Conservation (phyloP, 2,329 filamentous ascomycete genomes). For the Xylariaceae sp. region DNA sequence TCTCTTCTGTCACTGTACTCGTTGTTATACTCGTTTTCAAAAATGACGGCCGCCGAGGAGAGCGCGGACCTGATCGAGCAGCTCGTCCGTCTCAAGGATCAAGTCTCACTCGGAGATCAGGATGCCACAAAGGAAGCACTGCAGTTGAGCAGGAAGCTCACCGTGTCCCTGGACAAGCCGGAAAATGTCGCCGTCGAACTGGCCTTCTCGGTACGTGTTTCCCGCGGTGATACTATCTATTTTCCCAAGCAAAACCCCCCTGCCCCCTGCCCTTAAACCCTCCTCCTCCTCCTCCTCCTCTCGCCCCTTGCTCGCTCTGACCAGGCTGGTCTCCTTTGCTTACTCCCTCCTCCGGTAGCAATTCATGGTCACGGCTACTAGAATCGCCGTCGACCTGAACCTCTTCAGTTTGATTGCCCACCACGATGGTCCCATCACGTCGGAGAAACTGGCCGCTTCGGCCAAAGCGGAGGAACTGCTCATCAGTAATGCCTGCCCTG, state of each 20-base stretch:
- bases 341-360: slow-evolving; percentile 7
- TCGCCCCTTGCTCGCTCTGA: neutral
- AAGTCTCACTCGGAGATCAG: slow-evolving; percentile 1
- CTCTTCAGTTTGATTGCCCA: slow-evolving; percentile 17
- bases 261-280: no score
- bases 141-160: slow-evolving; percentile 7
- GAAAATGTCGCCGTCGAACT: slow-evolving; percentile 10
- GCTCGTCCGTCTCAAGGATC: slow-evolving; percentile 1
- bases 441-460: slow-evolving; percentile 11
- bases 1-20: no score
- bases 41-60: neutral
- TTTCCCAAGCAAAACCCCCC: no score
- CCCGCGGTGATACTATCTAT: no score
- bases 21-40: neutral
- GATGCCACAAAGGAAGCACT: slow-evolving; percentile 8
- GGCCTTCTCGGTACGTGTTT: slow-evolving; percentile 10
- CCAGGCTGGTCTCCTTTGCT: neutral
- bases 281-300: neutral
- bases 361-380: slow-evolving; percentile 14
- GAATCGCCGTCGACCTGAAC: slow-evolving; percentile 15
- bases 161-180: slow-evolving; percentile 8
- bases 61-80: neutral
- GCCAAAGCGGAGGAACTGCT: slow-evolving; percentile 19
- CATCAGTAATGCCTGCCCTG: slow-evolving; percentile 11
- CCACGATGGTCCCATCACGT: slow-evolving; percentile 9